Percentiles rank a stretch among this genome's conserved stretches.
phyloP scores from a whole-genome alignment of 2,329 filamentous ascomycete genomes.

The Gyromitra esculenta region DNA sequence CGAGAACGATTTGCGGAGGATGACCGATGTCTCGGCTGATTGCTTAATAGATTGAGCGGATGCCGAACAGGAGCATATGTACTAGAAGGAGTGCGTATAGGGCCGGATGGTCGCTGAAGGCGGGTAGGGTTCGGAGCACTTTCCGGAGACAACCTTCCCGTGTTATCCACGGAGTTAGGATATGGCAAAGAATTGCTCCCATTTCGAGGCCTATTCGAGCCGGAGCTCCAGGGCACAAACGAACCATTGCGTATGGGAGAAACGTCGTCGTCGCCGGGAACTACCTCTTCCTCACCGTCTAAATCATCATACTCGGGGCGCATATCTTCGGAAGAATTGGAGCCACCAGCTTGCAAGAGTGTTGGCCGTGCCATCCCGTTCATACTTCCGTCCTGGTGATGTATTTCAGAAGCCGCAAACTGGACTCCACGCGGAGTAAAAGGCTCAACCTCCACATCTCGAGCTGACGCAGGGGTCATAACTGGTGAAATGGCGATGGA shows the following conservation, averaged over 20 bases:
- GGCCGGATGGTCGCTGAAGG: slow-evolving; percentile 73
- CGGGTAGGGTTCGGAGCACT: slow-evolving; percentile 58
- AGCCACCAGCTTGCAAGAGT: slow-evolving; percentile 64
- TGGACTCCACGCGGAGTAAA: slow-evolving; percentile 43
- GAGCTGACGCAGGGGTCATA: slow-evolving; percentile 39
- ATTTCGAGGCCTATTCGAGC: slow-evolving; percentile 46
- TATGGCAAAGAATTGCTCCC: slow-evolving; percentile 49
- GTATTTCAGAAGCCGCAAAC: slow-evolving; percentile 39
- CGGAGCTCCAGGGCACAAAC: slow-evolving; percentile 46
- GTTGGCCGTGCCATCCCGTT: slow-evolving; percentile 60
- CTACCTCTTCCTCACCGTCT: slow-evolving; percentile 63
- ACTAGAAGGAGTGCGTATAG: slow-evolving; percentile 77
- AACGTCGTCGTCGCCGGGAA: slow-evolving; percentile 58
- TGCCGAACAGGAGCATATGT: slow-evolving; percentile 75
- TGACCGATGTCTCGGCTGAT: slow-evolving; percentile 63
- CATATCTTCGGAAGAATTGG: slow-evolving; percentile 64
- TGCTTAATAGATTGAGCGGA: slow-evolving; percentile 60
- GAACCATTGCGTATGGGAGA: slow-evolving; percentile 49
- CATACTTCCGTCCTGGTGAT: slow-evolving; percentile 46
- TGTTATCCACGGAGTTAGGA: slow-evolving; percentile 36
- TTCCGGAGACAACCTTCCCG: slow-evolving; percentile 53
- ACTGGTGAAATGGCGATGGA: slow-evolving; percentile 4
- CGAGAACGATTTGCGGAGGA: slow-evolving; percentile 66
- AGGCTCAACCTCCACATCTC: slow-evolving; percentile 37
- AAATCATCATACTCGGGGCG: slow-evolving; percentile 65